Conservation (phyloP, 148 eudicot species). For the Heliamphora exappendiculata region DNA sequence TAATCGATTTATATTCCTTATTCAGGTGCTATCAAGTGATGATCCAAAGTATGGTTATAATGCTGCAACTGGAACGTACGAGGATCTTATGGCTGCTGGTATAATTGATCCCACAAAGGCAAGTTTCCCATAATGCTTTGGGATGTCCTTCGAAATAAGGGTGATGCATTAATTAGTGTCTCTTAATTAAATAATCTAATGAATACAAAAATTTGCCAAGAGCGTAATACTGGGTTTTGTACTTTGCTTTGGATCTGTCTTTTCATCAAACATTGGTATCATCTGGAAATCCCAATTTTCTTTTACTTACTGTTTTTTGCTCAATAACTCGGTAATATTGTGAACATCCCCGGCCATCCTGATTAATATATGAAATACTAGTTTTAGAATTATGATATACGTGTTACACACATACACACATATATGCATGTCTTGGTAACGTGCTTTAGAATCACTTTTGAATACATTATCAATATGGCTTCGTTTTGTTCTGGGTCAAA, state of each 20-base stretch:
- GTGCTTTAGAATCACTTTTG: background rate
- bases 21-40: conserved; percentile 43
- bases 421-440: background rate
- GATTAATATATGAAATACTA: background rate
- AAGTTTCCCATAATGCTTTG: conserved; percentile 3
- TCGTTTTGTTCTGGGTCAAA: no score
- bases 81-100: conserved; percentile 70
- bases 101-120: conserved; percentile 68
- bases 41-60: conserved; percentile 46
- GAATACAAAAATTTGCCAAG: background rate
- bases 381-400: background rate
- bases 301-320: background rate
- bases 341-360: background rate
- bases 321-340: background rate
- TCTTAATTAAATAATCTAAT: background rate
- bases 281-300: background rate
- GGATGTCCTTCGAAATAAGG: background rate
- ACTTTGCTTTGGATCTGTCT: background rate
- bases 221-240: background rate
- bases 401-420: no score
- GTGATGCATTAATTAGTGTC: background rate
- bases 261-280: background rate
- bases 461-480: no score
- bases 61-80: conserved; percentile 59
- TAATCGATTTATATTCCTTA: background rate